Conservation (phyloP, 1,139 yeast species). For the Geotrichum siamense region DNA sequence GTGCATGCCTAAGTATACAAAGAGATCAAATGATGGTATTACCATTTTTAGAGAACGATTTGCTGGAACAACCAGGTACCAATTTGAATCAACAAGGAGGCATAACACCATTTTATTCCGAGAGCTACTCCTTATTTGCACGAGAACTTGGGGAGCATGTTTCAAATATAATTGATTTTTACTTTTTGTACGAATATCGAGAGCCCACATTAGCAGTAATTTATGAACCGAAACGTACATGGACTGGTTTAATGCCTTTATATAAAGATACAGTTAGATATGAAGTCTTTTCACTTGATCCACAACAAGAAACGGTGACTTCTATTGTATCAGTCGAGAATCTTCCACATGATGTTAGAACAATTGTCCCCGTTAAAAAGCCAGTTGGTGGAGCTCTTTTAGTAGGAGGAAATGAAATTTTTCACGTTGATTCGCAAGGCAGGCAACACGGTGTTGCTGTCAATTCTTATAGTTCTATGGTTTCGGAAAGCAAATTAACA, state of each 20-base stretch:
- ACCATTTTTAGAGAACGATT: conserved; percentile 51
- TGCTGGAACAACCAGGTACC: conserved; percentile 22
- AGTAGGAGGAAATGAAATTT: conserved; percentile 67
- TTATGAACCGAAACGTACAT: conserved; percentile 55
- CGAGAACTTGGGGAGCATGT: conserved; percentile 51
- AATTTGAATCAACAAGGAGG: conserved; percentile 16
- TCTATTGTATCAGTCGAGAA: conserved; percentile 56
- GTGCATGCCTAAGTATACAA: conserved; percentile 60
- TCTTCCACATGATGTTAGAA: conserved; percentile 69
- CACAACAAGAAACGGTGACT: conserved; percentile 55
- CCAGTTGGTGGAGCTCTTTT: conserved; percentile 70
- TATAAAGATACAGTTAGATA: conserved; percentile 59
- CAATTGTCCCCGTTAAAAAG: conserved; percentile 52
- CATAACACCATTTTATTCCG: conserved; percentile 22
- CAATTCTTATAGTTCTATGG: conserved; percentile 45
- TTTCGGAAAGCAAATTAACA: conserved; percentile 44
- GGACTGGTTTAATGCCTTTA: conserved; percentile 64
- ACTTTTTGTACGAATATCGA: conserved; percentile 61
- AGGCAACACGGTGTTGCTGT: conserved; percentile 59
- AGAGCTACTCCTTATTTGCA: conserved; percentile 49
- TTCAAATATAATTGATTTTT: conserved; percentile 57
- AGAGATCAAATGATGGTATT: conserved; percentile 62
- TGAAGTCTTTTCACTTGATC: conserved; percentile 56
- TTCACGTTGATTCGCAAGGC: conserved; percentile 82
- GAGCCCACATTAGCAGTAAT: conserved; percentile 77